Evolutionary conservation across 768 basidiomycete genomes (phyloP).

Genomic region (Infundibulicybe gibba): DNA sequence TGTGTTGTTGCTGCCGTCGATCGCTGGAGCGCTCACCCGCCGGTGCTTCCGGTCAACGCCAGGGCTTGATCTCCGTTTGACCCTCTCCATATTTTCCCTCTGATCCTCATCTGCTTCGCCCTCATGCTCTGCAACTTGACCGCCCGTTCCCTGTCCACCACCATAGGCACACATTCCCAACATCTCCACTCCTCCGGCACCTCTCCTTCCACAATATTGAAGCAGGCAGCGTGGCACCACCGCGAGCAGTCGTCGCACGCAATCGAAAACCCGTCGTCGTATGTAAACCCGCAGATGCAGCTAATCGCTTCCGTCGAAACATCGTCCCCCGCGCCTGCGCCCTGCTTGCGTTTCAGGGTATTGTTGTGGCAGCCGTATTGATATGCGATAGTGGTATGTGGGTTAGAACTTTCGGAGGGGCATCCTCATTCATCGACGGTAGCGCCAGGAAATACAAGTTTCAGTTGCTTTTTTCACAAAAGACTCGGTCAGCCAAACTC

Average conservation of each 20-base stretch:
- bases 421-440: no score
- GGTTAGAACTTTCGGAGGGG: no score
- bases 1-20: constrained; percentile 29
- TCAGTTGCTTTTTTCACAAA: no score
- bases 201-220: constrained; percentile 49
- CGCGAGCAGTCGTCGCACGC: constrained; percentile 74
- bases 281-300: constrained; percentile 66
- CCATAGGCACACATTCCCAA: constrained; percentile 57
- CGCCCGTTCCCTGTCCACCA: constrained; percentile 46
- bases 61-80: constrained; percentile 30
- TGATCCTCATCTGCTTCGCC: constrained; percentile 28
- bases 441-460: no score
- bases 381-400: no score
- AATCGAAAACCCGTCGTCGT: constrained; percentile 78
- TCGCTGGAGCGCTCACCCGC: constrained; percentile 28
- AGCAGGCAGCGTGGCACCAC: constrained; percentile 82
- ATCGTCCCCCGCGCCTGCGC: constrained; percentile 6
- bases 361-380: neutral
- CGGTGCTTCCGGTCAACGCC: constrained; percentile 28
- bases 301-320: constrained; percentile 39
- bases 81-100: constrained; percentile 22
- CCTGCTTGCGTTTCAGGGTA: neutral
- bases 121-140: constrained; percentile 34
- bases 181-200: constrained; percentile 80
- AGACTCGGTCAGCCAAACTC: no score